Evolutionary conservation across 208 protist genomes (phyloP), one percentile per base, ranked within the genome.

Genomic region (Herpetomonas samuelpessoai): DNA sequence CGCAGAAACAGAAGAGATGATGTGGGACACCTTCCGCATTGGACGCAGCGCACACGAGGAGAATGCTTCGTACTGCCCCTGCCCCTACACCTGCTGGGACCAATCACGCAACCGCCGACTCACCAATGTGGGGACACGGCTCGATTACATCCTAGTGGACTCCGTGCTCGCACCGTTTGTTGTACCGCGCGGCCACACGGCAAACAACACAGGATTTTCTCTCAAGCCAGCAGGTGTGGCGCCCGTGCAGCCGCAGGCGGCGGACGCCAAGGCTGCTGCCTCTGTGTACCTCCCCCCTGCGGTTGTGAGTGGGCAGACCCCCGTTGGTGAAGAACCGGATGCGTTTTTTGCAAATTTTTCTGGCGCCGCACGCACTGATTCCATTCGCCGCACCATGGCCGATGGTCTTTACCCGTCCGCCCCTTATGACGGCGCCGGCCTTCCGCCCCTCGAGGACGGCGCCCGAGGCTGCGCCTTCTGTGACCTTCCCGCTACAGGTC

Each of bases 121-220:
- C 10, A 69, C 72, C 27, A 97, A 97, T 64, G 81, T 91, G 26
- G 92, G 92, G 38, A 93, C 82, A 9, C 83, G 92, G 24, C 84
- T 97, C 18, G 92, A 97, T 63, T 97, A 93, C 75, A 91, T 95
- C 58, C 74, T 97, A 21, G 77, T 97, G 27, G 88, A 93, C 65
- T 67, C 64, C 2, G 64, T 28, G 21, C 67, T 96, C 45, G 30
- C 65, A 25, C 68, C 69, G 18, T 50, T 60, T 6, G 74, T 95
- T 16, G 62, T 75, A 24, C 76, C 66, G 6, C 83, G 81, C 19
- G 10, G 50, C 2, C 64, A 52, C 25, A 86, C 74, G 19, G 74
- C 79, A 47, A 95, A 95, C 70, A 95, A 95, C 56, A 57, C 64
- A 27, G 74, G 74, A 1, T 18, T 55, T 45, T 2, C 28, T 10